Conservation (phyloP, 2,329 filamentous ascomycete genomes). For the Neoascochyta sp. region DNA sequence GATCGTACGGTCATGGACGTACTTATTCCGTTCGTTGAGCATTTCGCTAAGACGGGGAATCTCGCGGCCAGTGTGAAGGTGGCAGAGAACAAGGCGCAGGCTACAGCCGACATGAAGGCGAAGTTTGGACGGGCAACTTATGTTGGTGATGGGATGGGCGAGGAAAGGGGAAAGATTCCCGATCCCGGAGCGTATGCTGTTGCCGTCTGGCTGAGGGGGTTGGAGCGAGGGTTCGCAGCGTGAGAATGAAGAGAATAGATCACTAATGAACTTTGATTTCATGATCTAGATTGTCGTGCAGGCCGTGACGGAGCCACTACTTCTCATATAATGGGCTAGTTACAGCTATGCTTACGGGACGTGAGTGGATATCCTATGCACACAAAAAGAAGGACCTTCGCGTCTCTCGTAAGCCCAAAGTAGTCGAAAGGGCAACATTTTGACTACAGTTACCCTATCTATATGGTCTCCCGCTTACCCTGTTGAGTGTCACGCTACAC, state of each 20-base stretch:
- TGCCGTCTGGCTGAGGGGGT: conserved; percentile 73
- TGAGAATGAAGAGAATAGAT: too few relatives aligned
- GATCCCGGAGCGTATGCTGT: conserved; percentile 75
- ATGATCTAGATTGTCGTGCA: too few relatives aligned
- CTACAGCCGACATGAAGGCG: conserved; percentile 85
- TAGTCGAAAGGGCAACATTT: conserved; percentile 39
- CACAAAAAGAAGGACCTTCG: conserved; percentile 30
- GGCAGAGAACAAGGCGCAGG: conserved; percentile 69
- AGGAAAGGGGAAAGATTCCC: conserved; percentile 50
- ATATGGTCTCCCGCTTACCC: conserved; percentile 37
- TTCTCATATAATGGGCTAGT: conserved; percentile 46
- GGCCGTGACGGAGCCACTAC: too few relatives aligned
- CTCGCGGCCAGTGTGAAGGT: conserved; percentile 69
- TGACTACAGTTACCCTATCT: conserved; percentile 41
- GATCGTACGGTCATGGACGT: conserved; percentile 91
- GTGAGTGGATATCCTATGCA: conserved; percentile 48
- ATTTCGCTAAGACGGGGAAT: conserved; percentile 60
- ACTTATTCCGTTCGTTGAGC: conserved; percentile 78
- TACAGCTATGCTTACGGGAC: conserved; percentile 47
- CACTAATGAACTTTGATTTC: too few relatives aligned
- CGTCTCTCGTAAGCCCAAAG: conserved; percentile 32
- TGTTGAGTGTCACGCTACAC: conserved; percentile 33
- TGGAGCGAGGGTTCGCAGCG: conserved; percentile 24
- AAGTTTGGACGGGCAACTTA: conserved; percentile 81
- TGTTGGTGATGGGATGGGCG: conserved; percentile 63